A percentile compares a stretch with the other conserved stretches of the same genome.
These are phyloP conservation scores for Aspergillus ibericus DNA, from an alignment of 2,329 filamentous ascomycete species.

Conservation along the genomic window DNA sequence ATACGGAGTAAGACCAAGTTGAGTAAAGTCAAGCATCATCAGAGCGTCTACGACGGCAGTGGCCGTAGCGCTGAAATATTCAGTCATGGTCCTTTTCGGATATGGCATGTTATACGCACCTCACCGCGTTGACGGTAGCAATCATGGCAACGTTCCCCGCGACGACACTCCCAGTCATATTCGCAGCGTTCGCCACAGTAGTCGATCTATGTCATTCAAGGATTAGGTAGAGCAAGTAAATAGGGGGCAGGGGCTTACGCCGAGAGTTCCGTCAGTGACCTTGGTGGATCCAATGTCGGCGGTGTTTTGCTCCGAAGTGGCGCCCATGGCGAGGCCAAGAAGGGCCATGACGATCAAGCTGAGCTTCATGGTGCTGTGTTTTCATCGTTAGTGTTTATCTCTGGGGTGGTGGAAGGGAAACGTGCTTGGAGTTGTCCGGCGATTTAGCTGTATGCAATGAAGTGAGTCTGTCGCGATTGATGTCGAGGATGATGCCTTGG, in stretches of 20 bases:
- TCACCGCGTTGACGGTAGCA: not conserved
- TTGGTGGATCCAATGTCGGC: not conserved
- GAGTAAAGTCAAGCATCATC: not conserved
- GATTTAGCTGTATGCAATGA: not conserved
- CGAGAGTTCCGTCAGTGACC: not conserved
- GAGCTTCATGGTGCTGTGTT: not conserved
- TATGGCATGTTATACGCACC: not conserved
- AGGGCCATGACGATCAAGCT: not conserved
- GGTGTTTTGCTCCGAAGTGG: not conserved
- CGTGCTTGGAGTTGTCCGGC: not conserved
- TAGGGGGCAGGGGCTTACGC: not conserved
- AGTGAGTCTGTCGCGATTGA: not conserved
- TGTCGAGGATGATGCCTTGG: not conserved
- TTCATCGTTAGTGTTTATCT: not conserved
- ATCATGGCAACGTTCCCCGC: not conserved
- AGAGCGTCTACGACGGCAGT: not conserved
- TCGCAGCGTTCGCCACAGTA: not conserved
- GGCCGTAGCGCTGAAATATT: not conserved
- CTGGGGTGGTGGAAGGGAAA: not conserved
- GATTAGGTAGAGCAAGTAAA: not conserved
- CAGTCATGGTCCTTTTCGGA: not conserved
- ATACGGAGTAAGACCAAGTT: not conserved
- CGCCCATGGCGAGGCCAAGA: not conserved
- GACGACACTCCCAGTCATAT: not conserved
- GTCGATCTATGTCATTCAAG: not conserved